Conservation (phyloP, 306 rosid genomes). For the Styphnolobium japonicum region DNA sequence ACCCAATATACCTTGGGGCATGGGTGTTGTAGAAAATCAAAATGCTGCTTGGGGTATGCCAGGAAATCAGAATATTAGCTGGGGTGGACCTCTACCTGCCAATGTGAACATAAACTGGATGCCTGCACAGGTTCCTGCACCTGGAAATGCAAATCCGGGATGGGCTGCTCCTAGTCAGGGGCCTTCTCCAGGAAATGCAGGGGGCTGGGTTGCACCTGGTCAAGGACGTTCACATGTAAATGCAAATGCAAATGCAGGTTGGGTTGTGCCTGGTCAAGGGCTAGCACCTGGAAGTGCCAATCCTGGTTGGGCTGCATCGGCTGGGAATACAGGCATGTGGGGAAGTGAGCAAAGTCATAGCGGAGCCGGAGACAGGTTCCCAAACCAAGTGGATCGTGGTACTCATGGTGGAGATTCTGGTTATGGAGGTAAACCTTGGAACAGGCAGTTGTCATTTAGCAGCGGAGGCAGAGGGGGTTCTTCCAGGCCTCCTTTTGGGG, state of each 20-base stretch:
- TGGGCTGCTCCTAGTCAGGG: conserved; percentile 75
- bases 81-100: conserved; percentile 65
- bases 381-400: conserved; percentile 58
- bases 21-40: conserved; percentile 52
- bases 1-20: conserved; percentile 57
- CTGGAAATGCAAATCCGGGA: conserved; percentile 66
- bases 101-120: conserved; percentile 67
- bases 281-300: conserved; percentile 51
- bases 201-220: conserved; percentile 59
- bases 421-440: conserved; percentile 71
- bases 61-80: conserved; percentile 60
- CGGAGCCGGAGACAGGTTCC: conserved; percentile 62
- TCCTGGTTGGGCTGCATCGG: conserved; percentile 60
- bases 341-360: conserved; percentile 54
- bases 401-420: conserved; percentile 67
- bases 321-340: conserved; percentile 52
- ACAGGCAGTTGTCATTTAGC: conserved; percentile 67
- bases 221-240: conserved; percentile 52
- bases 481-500: conserved; percentile 68
- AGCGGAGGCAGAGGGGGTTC: conserved; percentile 65
- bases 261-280: conserved; percentile 59
- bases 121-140: conserved; percentile 46
- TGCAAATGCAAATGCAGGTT: conserved; percentile 48
- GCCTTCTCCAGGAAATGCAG: conserved; percentile 44
- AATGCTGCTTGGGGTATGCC: conserved; percentile 57